Base-by-base conservation (phyloP, 2,329 filamentous ascomycete genomes). In the Cladorrhinum sp. region DNA sequence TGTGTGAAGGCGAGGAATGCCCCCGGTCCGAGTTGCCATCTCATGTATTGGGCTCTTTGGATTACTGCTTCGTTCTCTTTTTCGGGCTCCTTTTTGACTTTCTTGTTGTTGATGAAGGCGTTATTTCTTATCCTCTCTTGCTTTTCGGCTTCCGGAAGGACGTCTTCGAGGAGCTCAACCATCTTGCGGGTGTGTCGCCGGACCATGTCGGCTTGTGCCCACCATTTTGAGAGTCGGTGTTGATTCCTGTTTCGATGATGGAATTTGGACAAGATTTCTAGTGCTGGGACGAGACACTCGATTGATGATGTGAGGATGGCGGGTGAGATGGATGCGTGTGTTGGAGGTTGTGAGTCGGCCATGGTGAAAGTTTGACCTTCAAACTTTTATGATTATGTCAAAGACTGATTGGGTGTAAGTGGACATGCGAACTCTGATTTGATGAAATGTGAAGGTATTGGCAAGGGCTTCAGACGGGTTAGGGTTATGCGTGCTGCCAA, bases 211-310 rank as follows among this genome's bases (percentile, higher is more conserved):
- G 97, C 85, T 68, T 86, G 84, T 16, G 77, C 72, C 86, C 90
- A 98, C 94, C 94, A 99, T 71, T 86, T 85, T 28, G 87, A 84
- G 64, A 83, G 81, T 59, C 87, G 87, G 74, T 98, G 94, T 77
- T 98, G 94, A 77, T 97, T 98, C 71, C 87, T 88, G 79, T 97
- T 95, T 69, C 92, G 91, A 72, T 91, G 87, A 74, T 88, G 85
- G 69, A 96, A 84, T 66, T 90, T 83, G 69, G 88, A 81, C 50
- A 97, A 84, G 52, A 93, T 76, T 55, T 82, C 73, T 26, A 77
- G 67, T 26, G 80, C 70, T 1, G 78, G 72, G 2, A 68, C 60
- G 49, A 85, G 75, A 24, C 70, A 39, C 0, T 54, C n/a, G 55
- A 65, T 26, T 14, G 64, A 39, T 5, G 33, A 33, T 18, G 18